phyloP scores from a whole-genome alignment of 108 stramenopile genomes.

The Skeletonema costatum region DNA sequence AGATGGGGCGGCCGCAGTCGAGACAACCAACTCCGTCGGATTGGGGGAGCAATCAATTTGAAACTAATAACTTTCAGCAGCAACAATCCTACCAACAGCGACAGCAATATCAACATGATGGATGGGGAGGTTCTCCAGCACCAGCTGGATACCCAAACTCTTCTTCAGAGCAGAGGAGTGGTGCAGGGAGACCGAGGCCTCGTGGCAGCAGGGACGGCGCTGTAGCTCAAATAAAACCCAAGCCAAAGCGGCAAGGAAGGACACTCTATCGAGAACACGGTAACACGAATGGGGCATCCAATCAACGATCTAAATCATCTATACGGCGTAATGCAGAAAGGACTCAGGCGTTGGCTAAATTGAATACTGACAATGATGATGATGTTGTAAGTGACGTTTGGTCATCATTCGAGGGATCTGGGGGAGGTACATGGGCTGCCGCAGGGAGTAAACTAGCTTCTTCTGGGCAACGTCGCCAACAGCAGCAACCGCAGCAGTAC shows the following conservation, averaged over 20 bases:
- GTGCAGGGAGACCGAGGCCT: background rate
- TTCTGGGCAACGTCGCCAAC: background rate
- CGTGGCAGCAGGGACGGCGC: background rate
- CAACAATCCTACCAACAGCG: conserved; percentile 2
- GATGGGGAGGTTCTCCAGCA: background rate
- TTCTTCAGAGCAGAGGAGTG: background rate
- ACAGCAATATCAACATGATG: background rate
- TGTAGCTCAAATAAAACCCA: background rate
- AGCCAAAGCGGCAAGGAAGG: background rate
- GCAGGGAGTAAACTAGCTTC: background rate
- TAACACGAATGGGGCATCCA: background rate
- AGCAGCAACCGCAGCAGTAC: conserved; percentile 1
- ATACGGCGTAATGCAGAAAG: background rate
- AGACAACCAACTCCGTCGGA: background rate
- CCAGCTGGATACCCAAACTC: background rate
- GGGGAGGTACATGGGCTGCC: background rate
- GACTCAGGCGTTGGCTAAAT: background rate
- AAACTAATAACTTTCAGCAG: background rate
- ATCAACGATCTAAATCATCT: conserved; percentile 1
- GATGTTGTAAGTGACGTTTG: conserved; percentile 6
- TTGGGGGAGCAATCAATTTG: background rate
- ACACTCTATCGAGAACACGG: background rate
- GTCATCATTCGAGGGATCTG: conserved; percentile 3
- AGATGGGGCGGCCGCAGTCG: background rate
- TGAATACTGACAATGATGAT: background rate